These are phyloP conservation scores for Chlamydomonas sp. DNA, from an alignment of 139 green algal genomes.

Conservation along the genomic window DNA sequence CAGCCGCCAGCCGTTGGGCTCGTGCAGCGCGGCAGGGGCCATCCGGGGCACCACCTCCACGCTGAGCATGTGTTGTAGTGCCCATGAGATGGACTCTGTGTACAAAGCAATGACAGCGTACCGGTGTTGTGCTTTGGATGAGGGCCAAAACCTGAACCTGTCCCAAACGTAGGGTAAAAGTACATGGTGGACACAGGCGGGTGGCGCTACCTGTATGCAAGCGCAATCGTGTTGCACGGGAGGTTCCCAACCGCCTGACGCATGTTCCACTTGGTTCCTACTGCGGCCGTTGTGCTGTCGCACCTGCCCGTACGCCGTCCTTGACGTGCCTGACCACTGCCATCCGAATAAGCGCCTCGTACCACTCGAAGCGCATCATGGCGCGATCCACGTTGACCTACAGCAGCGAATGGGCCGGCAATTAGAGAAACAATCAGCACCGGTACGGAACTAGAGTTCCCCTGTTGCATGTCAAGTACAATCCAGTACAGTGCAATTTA, in stretches of 20 bases:
- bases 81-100: background rate
- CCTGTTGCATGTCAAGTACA: too few relatives aligned
- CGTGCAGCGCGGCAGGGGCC: background rate
- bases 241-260: background rate
- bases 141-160: too few relatives aligned
- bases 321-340: slow-evolving; percentile 17
- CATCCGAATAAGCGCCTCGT: slow-evolving; percentile 20
- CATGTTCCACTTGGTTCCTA: background rate
- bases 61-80: slow-evolving; percentile 19
- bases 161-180: too few relatives aligned
- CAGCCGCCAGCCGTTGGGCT: slow-evolving; percentile 26
- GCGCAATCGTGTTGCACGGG: too few relatives aligned
- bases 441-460: too few relatives aligned
- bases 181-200: too few relatives aligned
- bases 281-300: too few relatives aligned
- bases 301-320: slow-evolving; percentile 4
- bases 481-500: too few relatives aligned
- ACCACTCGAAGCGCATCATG: slow-evolving; percentile 26
- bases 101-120: too few relatives aligned
- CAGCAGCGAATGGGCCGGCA: background rate
- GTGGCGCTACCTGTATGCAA: too few relatives aligned
- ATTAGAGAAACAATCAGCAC: background rate
- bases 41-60: slow-evolving; percentile 11
- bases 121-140: too few relatives aligned
- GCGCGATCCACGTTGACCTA: background rate